Evolutionary conservation across 306 rosid species (phyloP).

Genomic region (barrel medic (Medicago truncatula)): MtrunA17r5.0-ANR NC_053044.1:27815001-27815500

Average conservation of each 20-base stretch:
- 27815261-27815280: constrained; percentile 88
- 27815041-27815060: constrained; percentile 25
- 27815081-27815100: constrained; percentile 24
- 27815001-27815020: constrained; percentile 2
- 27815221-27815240: constrained; percentile 84
- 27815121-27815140: constrained; percentile 38
- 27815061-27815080: constrained; percentile 40
- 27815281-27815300: constrained; percentile 72
- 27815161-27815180: constrained; percentile 51
- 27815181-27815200: constrained; percentile 82
- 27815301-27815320: constrained; percentile 98
- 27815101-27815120: constrained; percentile 49
- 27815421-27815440: constrained; percentile 88
- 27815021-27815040: constrained; percentile 12
- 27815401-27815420: constrained; percentile 87
- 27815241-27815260: constrained; percentile 97
- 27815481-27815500: constrained; percentile 68
- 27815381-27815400: constrained; percentile 77
- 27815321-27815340: constrained; percentile 92
- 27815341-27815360: constrained; percentile 65
- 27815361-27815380: constrained; percentile 69
- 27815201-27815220: constrained; percentile 81
- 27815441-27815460: constrained; percentile 88
- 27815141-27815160: constrained; percentile 41
- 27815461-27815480: constrained; percentile 81